These are phyloP conservation scores for Microcera coccophila DNA, from an alignment of 2,329 filamentous ascomycete species.

Conservation along the genomic window DNA sequence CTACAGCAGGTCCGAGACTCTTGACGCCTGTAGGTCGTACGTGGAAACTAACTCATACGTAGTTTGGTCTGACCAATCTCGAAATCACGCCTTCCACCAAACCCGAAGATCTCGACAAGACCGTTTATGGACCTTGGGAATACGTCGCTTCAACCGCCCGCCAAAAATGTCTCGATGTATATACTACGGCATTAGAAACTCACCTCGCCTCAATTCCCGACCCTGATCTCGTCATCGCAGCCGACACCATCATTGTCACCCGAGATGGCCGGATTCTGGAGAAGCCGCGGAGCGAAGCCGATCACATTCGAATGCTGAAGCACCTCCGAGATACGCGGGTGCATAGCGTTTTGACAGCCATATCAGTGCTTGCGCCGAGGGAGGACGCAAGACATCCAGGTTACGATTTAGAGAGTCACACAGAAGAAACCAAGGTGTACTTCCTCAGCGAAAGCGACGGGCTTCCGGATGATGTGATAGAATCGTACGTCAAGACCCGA, in stretches of 20 bases:
- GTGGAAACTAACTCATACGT: slow-evolving; percentile 17
- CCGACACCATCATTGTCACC: slow-evolving; percentile 85
- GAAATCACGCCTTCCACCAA: slow-evolving; percentile 81
- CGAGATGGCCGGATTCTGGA: slow-evolving; percentile 75
- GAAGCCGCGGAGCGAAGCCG: slow-evolving; percentile 77
- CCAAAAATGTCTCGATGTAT: slow-evolving; percentile 76
- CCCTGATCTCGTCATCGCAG: slow-evolving; percentile 79
- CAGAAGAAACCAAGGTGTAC: slow-evolving; percentile 87
- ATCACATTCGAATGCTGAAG: slow-evolving; percentile 82
- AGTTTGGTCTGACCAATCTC: slow-evolving; percentile 76
- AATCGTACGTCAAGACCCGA: slow-evolving; percentile 73
- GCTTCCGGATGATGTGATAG: slow-evolving; percentile 72
- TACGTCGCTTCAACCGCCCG: slow-evolving; percentile 87
- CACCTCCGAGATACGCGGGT: slow-evolving; percentile 69
- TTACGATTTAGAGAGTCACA: slow-evolving; percentile 74
- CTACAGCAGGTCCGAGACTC: slow-evolving; percentile 58
- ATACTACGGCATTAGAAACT: slow-evolving; percentile 43
- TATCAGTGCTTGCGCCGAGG: slow-evolving; percentile 78
- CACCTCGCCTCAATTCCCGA: slow-evolving; percentile 53
- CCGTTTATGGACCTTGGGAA: slow-evolving; percentile 70
- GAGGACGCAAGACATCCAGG: slow-evolving; percentile 78
- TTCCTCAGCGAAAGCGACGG: slow-evolving; percentile 66
- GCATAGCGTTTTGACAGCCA: slow-evolving; percentile 82
- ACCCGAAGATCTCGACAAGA: slow-evolving; percentile 81
- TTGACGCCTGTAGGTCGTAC: too few relatives aligned